phyloP scores from a whole-genome alignment of 257 asterid species.

The Nicotiana benthamiana region DNA sequence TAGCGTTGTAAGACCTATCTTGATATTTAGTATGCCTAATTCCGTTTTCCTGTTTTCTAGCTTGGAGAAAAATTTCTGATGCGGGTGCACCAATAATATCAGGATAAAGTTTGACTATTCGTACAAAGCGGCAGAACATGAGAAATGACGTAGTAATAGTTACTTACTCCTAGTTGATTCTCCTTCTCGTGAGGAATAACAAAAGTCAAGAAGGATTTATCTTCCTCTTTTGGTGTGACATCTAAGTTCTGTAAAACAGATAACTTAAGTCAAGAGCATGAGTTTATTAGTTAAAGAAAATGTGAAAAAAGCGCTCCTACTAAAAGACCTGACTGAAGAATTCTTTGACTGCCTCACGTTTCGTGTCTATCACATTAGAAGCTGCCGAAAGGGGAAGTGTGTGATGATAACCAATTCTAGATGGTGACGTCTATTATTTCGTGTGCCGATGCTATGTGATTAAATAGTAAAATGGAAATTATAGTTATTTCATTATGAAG shows the following conservation, averaged over 20 bases:
- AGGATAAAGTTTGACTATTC: neutral
- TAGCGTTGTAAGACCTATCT: conserved; percentile 25
- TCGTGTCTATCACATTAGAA: neutral
- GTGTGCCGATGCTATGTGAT: neutral
- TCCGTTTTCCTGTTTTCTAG: conserved; percentile 14
- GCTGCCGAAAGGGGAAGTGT: neutral
- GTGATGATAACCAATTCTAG: neutral
- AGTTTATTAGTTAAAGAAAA: neutral
- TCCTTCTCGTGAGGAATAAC: conserved; percentile 18
- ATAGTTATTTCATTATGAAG: neutral
- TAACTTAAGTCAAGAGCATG: neutral
- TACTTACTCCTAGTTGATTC: conserved; percentile 16
- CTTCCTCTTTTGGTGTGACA: conserved; percentile 18
- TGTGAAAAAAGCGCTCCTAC: neutral
- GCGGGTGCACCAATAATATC: neutral
- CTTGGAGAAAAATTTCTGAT: conserved; percentile 21
- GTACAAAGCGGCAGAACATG: neutral
- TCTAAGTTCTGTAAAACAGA: conserved; percentile 12
- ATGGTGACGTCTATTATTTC: neutral
- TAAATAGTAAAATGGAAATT: neutral
- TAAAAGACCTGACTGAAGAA: conserved; percentile 19
- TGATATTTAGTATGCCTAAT: conserved; percentile 23
- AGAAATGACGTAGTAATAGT: neutral
- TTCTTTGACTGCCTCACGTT: conserved; percentile 17
- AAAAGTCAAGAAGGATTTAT: conserved; percentile 8